Percentiles rank a stretch among this genome's conserved stretches.
phyloP scores from a whole-genome alignment of 352 stramenopile species.

The Pythium folliculosum region DNA sequence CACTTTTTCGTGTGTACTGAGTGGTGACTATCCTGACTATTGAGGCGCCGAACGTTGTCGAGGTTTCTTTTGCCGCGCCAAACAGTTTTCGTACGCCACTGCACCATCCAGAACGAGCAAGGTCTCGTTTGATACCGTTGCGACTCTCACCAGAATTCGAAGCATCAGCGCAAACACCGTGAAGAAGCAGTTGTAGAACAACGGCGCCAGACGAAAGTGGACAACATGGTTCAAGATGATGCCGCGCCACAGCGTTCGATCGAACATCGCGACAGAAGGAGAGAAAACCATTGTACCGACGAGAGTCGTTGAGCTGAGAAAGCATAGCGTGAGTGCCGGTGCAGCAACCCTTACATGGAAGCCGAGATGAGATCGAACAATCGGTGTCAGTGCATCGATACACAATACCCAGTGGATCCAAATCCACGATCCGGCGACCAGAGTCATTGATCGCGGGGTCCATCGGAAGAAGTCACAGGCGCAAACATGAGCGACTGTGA shows the following conservation, averaged over 20 bases:
- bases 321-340: background rate
- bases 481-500: background rate
- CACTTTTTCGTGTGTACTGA: no score
- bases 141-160: background rate
- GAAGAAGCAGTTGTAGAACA: conserved; percentile 6
- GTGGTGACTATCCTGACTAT: no score
- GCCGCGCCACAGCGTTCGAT: background rate
- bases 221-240: background rate
- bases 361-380: conserved; percentile 5
- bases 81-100: background rate
- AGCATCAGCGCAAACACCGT: background rate
- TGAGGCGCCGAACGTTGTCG: background rate
- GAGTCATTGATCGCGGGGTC: background rate
- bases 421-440: conserved; percentile 5
- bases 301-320: background rate
- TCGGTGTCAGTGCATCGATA: conserved; percentile 12
- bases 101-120: background rate
- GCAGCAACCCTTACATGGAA: background rate
- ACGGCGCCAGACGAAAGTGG: background rate
- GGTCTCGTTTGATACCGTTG: background rate
- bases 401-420: conserved; percentile 24
- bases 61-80: background rate
- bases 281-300: background rate
- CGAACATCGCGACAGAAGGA: background rate
- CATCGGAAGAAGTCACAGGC: conserved; percentile 5